Percentiles rank a stretch among this genome's conserved stretches.
These are phyloP conservation scores for Teunomyces atbi DNA, from an alignment of 805 yeast genomes.

Conservation along the genomic window DNA sequence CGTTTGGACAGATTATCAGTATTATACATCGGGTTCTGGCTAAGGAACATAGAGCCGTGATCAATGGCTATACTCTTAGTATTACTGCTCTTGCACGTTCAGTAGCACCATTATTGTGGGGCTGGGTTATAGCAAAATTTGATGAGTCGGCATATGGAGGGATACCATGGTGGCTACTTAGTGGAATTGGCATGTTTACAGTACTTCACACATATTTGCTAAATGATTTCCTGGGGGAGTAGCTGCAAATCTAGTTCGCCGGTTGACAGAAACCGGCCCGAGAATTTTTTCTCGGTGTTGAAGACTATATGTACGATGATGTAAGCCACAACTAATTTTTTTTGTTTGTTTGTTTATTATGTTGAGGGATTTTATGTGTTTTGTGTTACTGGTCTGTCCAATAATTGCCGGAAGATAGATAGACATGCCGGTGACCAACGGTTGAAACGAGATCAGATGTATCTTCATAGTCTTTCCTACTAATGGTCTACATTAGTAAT, in stretches of 20 bases:
- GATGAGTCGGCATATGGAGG: slow-evolving; percentile 12
- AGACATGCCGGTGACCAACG: background rate
- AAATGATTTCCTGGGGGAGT: background rate
- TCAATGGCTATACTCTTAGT: slow-evolving; percentile 58
- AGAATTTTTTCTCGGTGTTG: background rate
- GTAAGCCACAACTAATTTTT: background rate
- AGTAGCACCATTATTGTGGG: slow-evolving; percentile 58
- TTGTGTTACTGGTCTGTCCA: background rate
- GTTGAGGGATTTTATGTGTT: slow-evolving; percentile 3
- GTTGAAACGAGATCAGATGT: slow-evolving; percentile 1
- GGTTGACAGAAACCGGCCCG: background rate
- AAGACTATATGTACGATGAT: background rate
- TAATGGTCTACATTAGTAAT: background rate
- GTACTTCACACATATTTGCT: background rate
- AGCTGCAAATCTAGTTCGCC: background rate
- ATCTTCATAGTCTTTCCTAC: background rate
- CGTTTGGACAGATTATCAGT: slow-evolving; percentile 53
- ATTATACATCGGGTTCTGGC: slow-evolving; percentile 55
- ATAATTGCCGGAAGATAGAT: background rate
- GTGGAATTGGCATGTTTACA: background rate
- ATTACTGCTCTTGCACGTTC: slow-evolving; percentile 55
- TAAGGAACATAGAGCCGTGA: slow-evolving; percentile 53
- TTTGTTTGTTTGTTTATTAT: background rate
- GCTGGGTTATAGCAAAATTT: slow-evolving; percentile 35
- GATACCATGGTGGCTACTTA: background rate